These are phyloP conservation scores for Venturia oleaginea DNA, from an alignment of 2,329 filamentous ascomycete species.

Conservation along the genomic window DNA sequence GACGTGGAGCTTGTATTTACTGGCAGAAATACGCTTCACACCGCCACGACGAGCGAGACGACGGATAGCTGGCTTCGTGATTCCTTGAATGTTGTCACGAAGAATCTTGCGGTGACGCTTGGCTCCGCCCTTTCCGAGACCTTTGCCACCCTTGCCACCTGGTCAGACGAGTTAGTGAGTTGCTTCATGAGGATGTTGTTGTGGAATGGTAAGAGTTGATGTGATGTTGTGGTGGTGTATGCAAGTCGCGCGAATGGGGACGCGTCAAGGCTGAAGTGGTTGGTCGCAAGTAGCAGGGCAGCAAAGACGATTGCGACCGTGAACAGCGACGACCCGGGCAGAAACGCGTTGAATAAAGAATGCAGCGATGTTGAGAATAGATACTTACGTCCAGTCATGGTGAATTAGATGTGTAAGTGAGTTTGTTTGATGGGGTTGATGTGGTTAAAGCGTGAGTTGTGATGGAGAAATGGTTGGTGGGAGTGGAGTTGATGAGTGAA, in stretches of 20 bases:
- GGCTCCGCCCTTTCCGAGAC: slow-evolving; percentile 45
- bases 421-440: neutral
- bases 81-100: slow-evolving; percentile 47
- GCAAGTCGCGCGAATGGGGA: neutral
- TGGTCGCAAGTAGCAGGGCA: neutral
- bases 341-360: slow-evolving; percentile 16
- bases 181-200: slow-evolving; percentile 12
- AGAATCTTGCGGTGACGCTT: slow-evolving; percentile 48
- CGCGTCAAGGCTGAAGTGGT: slow-evolving; percentile 11
- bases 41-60: slow-evolving; percentile 46
- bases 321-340: slow-evolving; percentile 17
- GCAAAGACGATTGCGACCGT: slow-evolving; percentile 16
- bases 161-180: slow-evolving; percentile 24
- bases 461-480: neutral
- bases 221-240: slow-evolving; percentile 3
- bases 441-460: neutral
- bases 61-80: slow-evolving; percentile 46
- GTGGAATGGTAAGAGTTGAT: slow-evolving; percentile 16
- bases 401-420: slow-evolving; percentile 18
- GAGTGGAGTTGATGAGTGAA: neutral
- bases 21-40: slow-evolving; percentile 45
- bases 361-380: slow-evolving; percentile 11
- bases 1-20: slow-evolving; percentile 25
- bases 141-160: slow-evolving; percentile 48
- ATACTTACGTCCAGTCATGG: slow-evolving; percentile 38